phyloP scores from a whole-genome alignment of 2,329 filamentous ascomycete genomes.

The Pseudogymnoascus sp. region DNA sequence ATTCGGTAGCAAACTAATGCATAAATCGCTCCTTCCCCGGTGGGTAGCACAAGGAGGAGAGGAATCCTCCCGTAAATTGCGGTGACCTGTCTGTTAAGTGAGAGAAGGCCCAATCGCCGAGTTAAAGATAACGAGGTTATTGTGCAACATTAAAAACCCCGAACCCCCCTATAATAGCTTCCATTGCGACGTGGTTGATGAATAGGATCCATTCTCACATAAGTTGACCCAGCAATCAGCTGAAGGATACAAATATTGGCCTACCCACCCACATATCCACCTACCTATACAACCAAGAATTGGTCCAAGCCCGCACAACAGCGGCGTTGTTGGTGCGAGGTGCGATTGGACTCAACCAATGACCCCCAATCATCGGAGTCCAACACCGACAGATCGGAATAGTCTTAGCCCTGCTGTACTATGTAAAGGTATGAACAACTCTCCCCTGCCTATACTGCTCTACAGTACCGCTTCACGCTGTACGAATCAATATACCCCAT shows the following conservation, averaged over 20 bases:
- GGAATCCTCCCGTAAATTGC: background rate
- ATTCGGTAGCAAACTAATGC: conserved; percentile 1
- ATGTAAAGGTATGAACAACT: background rate
- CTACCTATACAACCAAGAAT: background rate
- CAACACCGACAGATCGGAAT: background rate
- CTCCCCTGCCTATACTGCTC: background rate
- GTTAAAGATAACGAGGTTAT: background rate
- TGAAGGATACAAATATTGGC: background rate
- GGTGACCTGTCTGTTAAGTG: conserved; percentile 1
- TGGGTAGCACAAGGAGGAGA: background rate
- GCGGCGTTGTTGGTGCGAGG: background rate
- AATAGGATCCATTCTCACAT: background rate
- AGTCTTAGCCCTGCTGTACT: background rate
- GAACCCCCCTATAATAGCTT: background rate
- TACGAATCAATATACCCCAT: background rate
- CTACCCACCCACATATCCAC: background rate
- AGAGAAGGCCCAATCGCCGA: background rate
- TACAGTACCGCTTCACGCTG: background rate
- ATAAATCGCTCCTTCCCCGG: background rate
- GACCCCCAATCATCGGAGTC: background rate
- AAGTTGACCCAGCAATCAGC: background rate
- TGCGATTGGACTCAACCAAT: background rate
- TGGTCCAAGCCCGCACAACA: background rate
- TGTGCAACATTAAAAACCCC: background rate
- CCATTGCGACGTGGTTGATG: background rate